These are phyloP conservation scores for Claviceps sp. DNA, from an alignment of 2,329 filamentous ascomycete species.

Conservation along the genomic window DNA sequence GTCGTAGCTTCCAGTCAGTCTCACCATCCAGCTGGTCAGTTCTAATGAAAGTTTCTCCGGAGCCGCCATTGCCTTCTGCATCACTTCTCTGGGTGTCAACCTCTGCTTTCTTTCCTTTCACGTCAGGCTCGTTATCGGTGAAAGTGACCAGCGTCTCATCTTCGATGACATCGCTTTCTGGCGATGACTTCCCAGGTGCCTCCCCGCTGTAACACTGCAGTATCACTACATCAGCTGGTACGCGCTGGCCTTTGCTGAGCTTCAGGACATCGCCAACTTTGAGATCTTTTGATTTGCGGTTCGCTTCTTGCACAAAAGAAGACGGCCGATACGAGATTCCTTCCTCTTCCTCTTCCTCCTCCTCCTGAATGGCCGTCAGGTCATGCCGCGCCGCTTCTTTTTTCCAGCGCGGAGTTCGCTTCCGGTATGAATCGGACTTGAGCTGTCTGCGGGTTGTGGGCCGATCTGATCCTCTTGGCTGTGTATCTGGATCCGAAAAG, in stretches of 20 bases:
- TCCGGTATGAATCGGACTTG: conserved; percentile 27
- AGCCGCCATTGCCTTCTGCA: conserved; percentile 25
- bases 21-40: conserved; percentile 96
- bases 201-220: conserved; percentile 65
- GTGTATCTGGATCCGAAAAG: conserved; percentile 45
- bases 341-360: conserved; percentile 54
- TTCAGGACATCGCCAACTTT: conserved; percentile 95
- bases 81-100: conserved; percentile 14
- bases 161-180: conserved; percentile 18
- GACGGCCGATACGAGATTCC: conserved; percentile 29
- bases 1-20: conserved; percentile 92
- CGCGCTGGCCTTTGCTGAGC: conserved; percentile 77
- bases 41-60: conserved; percentile 87
- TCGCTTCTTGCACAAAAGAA: conserved; percentile 48
- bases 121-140: conserved; percentile 20
- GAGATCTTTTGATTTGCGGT: conserved; percentile 73
- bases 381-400: conserved; percentile 18
- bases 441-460: conserved; percentile 19
- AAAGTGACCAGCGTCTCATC: conserved; percentile 31
- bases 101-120: conserved; percentile 23
- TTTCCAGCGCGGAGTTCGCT: conserved; percentile 17
- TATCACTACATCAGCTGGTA: conserved; percentile 89
- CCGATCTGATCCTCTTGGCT: conserved; percentile 25
- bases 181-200: conserved; percentile 16
- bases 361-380: conserved; percentile 55